phyloP scores from a whole-genome alignment of 2,329 filamentous ascomycete species.

The Exophiala sp. region DNA sequence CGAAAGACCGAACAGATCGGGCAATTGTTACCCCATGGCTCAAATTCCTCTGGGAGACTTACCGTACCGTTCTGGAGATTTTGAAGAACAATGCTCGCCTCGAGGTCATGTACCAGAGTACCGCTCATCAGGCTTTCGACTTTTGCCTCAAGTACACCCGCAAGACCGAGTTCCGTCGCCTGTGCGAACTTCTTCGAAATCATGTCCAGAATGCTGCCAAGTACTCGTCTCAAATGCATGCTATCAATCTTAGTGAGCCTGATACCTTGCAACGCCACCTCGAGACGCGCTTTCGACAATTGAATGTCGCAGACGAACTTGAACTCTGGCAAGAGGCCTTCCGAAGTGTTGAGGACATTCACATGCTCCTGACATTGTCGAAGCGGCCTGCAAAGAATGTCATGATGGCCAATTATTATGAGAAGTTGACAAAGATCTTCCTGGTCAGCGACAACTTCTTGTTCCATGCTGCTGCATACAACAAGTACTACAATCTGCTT shows the following conservation, averaged over 20 bases:
- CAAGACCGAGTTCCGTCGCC: slow-evolving; percentile 98
- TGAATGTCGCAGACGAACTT: slow-evolving; percentile 95
- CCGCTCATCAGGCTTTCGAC: slow-evolving; percentile 95
- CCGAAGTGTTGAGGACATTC: slow-evolving; percentile 97
- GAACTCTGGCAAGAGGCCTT: slow-evolving; percentile 99
- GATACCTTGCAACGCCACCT: slow-evolving; percentile 96
- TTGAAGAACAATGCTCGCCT: slow-evolving; percentile 97
- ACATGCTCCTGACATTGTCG: slow-evolving; percentile 93
- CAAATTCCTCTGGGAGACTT: slow-evolving; percentile 99
- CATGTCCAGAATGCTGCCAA: slow-evolving; percentile 99
- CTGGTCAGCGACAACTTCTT: slow-evolving; percentile 98
- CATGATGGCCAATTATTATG: slow-evolving; percentile 99
- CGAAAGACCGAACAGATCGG: slow-evolving; percentile 91
- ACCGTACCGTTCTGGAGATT: slow-evolving; percentile 95
- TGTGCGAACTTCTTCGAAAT: slow-evolving; percentile 96
- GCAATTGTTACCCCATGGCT: slow-evolving; percentile 98
- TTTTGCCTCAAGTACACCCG: slow-evolving; percentile 97
- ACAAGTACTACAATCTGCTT: slow-evolving; percentile 92
- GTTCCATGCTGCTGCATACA: slow-evolving; percentile 97
- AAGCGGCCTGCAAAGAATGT: slow-evolving; percentile 97
- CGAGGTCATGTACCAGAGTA: slow-evolving; percentile 97
- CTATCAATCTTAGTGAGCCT: slow-evolving; percentile 96
- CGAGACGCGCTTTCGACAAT: slow-evolving; percentile 95
- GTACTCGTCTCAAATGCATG: slow-evolving; percentile 98
- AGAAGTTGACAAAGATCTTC: slow-evolving; percentile 98